A percentile compares a stretch with the other conserved stretches of the same genome.
phyloP scores from a whole-genome alignment of 75 land plant genomes.

The Larix kaempferi region DNA sequence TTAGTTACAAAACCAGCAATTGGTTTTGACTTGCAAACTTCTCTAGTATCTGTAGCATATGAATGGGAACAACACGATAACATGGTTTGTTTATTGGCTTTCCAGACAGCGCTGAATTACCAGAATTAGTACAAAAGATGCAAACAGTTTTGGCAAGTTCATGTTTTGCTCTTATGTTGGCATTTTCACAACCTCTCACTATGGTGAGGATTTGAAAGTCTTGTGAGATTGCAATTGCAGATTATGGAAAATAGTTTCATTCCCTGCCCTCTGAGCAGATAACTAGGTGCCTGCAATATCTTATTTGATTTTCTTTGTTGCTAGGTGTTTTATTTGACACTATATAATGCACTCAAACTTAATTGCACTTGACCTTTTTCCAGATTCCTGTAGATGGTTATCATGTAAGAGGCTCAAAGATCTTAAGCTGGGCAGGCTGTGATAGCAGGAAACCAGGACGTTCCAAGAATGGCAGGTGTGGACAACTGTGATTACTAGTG shows the following conservation, averaged over 20 bases:
- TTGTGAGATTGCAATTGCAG: neutral
- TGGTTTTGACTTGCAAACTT: neutral
- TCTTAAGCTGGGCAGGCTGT: conserved; percentile 66
- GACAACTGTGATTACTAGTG: neutral
- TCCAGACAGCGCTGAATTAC: conserved; percentile 46
- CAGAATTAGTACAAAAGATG: conserved; percentile 40
- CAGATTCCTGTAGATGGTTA: conserved; percentile 73
- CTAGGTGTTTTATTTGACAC: neutral
- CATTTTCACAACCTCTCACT: conserved; percentile 62
- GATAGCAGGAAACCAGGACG: conserved; percentile 93
- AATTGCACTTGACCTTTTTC: conserved; percentile 6
- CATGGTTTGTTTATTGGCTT: neutral
- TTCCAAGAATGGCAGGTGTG: conserved; percentile 11
- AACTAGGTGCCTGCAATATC: neutral
- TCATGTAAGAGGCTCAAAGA: conserved; percentile 51
- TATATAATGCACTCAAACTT: neutral
- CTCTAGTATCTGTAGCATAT: neutral
- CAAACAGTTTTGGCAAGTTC: conserved; percentile 51
- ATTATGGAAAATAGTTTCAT: neutral
- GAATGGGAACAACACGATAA: neutral
- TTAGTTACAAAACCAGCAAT: too few species aligned
- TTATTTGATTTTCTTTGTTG: neutral
- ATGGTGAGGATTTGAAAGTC: conserved; percentile 36
- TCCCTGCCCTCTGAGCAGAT: neutral
- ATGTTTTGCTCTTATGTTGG: conserved; percentile 83